Evolutionary conservation across 1,284 basidiomycete genomes (phyloP).

Genomic region (Neonothopanus nambi): DNA sequence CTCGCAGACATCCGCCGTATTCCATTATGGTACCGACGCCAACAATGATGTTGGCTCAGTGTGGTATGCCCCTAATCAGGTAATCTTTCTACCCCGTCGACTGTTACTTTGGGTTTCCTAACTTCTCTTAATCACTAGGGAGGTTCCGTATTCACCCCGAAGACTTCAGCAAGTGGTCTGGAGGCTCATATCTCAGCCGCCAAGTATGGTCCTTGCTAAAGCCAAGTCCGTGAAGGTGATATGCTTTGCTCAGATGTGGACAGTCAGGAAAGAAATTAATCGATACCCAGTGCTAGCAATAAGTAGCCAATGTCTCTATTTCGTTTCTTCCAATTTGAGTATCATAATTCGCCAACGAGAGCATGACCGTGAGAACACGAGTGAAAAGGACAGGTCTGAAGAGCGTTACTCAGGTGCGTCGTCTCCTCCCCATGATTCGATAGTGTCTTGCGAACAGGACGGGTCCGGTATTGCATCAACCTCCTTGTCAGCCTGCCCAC

Average conservation of each 20-base stretch:
- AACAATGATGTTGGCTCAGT: constrained; percentile 45
- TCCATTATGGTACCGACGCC: constrained; percentile 35
- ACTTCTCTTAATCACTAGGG: constrained; percentile 9
- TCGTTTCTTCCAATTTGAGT: no score
- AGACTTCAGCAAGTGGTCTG: constrained; percentile 32
- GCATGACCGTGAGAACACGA: no score
- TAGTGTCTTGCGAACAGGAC: constrained; percentile 4
- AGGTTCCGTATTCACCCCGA: constrained; percentile 29
- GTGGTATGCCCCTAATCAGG: constrained; percentile 45
- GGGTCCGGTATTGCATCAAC: not conserved
- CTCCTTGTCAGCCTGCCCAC: not conserved
- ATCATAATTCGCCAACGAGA: no score
- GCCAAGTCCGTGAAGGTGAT: no score
- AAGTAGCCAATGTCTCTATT: no score
- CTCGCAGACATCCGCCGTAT: constrained; percentile 39
- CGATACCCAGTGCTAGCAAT: no score
- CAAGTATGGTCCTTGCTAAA: constrained; percentile 27
- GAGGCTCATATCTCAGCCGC: constrained; percentile 27
- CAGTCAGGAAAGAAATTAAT: no score
- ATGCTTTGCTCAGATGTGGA: no score
- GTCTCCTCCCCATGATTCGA: constrained; percentile 10
- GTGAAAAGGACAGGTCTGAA: no score
- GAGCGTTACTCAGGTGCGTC: no score
- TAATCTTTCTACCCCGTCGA: constrained; percentile 12
- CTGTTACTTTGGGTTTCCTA: not conserved